A percentile compares a stretch with the other conserved stretches of the same genome.
phyloP scores from a whole-genome alignment of 768 basidiomycete species.

The Suillus paluster region DNA sequence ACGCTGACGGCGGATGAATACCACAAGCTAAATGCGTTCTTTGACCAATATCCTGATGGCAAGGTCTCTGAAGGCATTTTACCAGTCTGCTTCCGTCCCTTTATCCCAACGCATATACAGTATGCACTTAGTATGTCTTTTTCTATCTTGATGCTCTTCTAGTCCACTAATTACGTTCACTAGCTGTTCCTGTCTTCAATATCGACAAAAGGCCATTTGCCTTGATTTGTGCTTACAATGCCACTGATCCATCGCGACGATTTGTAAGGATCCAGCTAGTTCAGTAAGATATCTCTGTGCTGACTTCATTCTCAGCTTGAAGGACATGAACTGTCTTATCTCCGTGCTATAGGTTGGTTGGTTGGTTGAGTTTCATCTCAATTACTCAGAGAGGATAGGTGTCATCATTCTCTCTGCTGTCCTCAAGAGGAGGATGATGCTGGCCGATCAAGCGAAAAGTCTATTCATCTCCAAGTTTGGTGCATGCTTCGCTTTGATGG shows the following conservation, averaged over 20 bases:
- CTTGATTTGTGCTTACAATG: constrained; percentile 89
- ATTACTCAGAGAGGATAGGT: constrained; percentile 42
- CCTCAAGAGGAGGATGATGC: constrained; percentile 88
- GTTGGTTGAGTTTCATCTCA: constrained; percentile 4
- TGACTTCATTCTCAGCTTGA: constrained; percentile 60
- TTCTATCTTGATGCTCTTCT: constrained; percentile 1
- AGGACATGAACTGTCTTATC: constrained; percentile 88
- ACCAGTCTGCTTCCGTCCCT: constrained; percentile 79
- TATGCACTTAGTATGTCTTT: constrained; percentile 79
- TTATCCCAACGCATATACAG: constrained; percentile 81
- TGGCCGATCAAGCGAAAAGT: constrained; percentile 94
- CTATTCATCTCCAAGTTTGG: constrained; percentile 88
- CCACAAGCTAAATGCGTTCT: constrained; percentile 73
- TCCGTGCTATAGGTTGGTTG: constrained; percentile 80
- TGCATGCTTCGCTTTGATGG: background rate
- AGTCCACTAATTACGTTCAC: constrained; percentile 14
- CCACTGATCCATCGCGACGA: constrained; percentile 76
- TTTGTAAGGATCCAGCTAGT: constrained; percentile 56
- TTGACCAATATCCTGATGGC: constrained; percentile 81
- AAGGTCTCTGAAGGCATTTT: constrained; percentile 87
- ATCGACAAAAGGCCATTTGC: constrained; percentile 93
- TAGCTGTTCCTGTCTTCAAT: constrained; percentile 89
- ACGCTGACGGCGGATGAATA: constrained; percentile 75
- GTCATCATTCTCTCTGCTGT: constrained; percentile 95
- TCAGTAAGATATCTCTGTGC: constrained; percentile 10